A percentile compares a stretch with the other conserved stretches of the same genome.
Evolutionary conservation across 2,329 filamentous ascomycete species (phyloP).

Genomic region (Tetracladium maxilliforme): DNA sequence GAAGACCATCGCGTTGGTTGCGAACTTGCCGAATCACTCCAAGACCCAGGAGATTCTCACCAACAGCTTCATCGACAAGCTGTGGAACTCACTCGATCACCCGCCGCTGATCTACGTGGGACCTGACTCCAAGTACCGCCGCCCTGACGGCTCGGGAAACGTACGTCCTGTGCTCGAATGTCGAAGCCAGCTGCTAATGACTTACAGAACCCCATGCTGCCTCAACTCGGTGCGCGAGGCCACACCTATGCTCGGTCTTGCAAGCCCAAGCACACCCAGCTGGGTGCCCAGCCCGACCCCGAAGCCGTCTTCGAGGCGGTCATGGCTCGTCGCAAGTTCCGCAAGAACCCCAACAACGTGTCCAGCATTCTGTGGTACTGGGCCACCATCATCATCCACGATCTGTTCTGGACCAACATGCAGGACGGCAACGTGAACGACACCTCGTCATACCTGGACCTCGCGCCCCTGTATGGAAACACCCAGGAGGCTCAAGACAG

Average conservation of each 20-base stretch:
- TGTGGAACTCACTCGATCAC: constrained; percentile 59
- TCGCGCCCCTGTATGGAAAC: constrained; percentile 62
- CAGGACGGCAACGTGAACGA: constrained; percentile 46
- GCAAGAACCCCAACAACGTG: constrained; percentile 55
- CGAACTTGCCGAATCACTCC: constrained; percentile 46
- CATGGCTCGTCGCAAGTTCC: constrained; percentile 35
- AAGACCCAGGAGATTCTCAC: constrained; percentile 47
- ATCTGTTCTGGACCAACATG: constrained; percentile 51
- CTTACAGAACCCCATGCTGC: constrained; percentile 50
- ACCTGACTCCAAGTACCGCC: constrained; percentile 48
- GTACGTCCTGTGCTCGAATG: neutral
- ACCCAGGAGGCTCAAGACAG: constrained; percentile 26
- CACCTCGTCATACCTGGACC: constrained; percentile 62
- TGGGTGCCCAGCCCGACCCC: constrained; percentile 50
- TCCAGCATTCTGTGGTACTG: constrained; percentile 65
- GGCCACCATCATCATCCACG: constrained; percentile 53
- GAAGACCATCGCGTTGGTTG: constrained; percentile 52
- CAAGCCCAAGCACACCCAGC: constrained; percentile 36
- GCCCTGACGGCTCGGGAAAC: constrained; percentile 54
- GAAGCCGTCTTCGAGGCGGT: constrained; percentile 41
- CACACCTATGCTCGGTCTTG: constrained; percentile 50
- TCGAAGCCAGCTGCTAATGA: neutral
- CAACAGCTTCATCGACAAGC: constrained; percentile 48
- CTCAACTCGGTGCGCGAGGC: constrained; percentile 48
- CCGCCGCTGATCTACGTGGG: constrained; percentile 52